phyloP scores from a whole-genome alignment of 495 filamentous ascomycete species.

The Xylaria flabelliformis region DNA sequence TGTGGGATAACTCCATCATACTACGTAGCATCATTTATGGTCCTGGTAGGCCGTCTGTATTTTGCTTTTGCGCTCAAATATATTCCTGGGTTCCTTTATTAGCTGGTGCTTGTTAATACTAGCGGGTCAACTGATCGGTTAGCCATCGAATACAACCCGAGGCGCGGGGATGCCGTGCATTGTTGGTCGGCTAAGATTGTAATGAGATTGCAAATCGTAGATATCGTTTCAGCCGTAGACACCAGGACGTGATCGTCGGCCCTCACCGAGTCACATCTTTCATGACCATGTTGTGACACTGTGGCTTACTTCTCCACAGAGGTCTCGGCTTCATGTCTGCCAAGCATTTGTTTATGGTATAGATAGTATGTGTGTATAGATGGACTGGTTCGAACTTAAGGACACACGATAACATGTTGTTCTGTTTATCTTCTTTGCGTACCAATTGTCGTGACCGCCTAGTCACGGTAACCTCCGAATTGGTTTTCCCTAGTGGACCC shows the following conservation, averaged over 20 bases:
- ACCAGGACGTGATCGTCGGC: conserved; percentile 8
- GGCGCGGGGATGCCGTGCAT: background rate
- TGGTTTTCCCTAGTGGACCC: background rate
- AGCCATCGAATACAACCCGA: background rate
- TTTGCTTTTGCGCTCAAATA: background rate
- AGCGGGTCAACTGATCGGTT: conserved; percentile 11
- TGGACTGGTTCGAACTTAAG: conserved; percentile 8
- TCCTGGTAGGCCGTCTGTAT: background rate
- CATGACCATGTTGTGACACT: conserved; percentile 12
- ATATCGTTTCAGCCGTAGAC: conserved; percentile 22
- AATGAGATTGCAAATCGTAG: conserved; percentile 9
- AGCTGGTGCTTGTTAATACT: conserved; percentile 5
- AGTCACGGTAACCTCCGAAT: conserved; percentile 12
- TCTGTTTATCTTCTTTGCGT: background rate
- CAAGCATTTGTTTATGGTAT: conserved; percentile 20
- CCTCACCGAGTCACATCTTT: conserved; percentile 19
- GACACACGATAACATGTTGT: background rate
- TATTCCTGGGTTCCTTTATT: background rate
- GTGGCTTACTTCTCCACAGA: conserved; percentile 23
- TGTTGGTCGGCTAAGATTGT: conserved; percentile 12
- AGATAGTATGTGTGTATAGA: background rate
- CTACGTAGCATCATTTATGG: background rate
- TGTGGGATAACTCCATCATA: conserved; percentile 7
- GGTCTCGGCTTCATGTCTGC: conserved; percentile 23
- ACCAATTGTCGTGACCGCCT: background rate